Conservation (phyloP, 2,329 filamentous ascomycete species). For the Endoconidiophora laricicola region DNA sequence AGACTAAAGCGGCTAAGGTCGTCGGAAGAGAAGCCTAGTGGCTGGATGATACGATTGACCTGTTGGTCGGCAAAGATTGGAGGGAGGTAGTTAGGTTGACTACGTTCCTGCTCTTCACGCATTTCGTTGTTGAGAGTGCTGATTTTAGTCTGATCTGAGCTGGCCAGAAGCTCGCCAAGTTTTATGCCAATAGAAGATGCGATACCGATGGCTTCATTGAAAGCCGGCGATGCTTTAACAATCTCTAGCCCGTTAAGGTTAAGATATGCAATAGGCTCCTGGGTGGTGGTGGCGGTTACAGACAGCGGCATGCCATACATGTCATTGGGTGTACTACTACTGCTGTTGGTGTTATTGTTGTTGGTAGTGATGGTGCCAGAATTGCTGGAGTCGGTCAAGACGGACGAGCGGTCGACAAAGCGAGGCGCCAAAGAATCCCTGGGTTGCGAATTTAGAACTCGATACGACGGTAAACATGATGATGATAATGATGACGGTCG, state of each 20-base stretch:
- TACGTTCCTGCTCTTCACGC: conserved; percentile 38
- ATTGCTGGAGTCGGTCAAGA: conserved; percentile 29
- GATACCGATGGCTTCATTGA: conserved; percentile 37
- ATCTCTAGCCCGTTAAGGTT: conserved; percentile 39
- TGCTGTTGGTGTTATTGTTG: conserved; percentile 15
- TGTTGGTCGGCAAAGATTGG: conserved; percentile 42
- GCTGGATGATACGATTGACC: conserved; percentile 37
- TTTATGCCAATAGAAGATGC: conserved; percentile 30
- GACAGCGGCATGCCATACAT: conserved; percentile 1
- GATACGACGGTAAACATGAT: conserved; percentile 19
- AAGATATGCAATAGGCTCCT: conserved; percentile 41
- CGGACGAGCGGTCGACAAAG: conserved; percentile 34
- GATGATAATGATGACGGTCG: neutral
- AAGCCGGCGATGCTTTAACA: conserved; percentile 37
- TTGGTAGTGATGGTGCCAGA: conserved; percentile 22
- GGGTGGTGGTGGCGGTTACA: conserved; percentile 25
- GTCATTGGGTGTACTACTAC: too few relatives aligned
- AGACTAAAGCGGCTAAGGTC: conserved; percentile 35
- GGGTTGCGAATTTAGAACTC: conserved; percentile 37
- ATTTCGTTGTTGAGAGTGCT: conserved; percentile 33
- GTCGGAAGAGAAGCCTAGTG: conserved; percentile 35
- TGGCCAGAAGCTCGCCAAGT: conserved; percentile 36
- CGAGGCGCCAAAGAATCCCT: conserved; percentile 30
- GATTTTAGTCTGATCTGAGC: conserved; percentile 36
- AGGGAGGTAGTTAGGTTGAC: conserved; percentile 45